Percentiles rank a stretch among this genome's conserved stretches.
These are phyloP conservation scores for Mariannaea elegans DNA, from an alignment of 2,329 filamentous ascomycete species.

Conservation along the genomic window DNA sequence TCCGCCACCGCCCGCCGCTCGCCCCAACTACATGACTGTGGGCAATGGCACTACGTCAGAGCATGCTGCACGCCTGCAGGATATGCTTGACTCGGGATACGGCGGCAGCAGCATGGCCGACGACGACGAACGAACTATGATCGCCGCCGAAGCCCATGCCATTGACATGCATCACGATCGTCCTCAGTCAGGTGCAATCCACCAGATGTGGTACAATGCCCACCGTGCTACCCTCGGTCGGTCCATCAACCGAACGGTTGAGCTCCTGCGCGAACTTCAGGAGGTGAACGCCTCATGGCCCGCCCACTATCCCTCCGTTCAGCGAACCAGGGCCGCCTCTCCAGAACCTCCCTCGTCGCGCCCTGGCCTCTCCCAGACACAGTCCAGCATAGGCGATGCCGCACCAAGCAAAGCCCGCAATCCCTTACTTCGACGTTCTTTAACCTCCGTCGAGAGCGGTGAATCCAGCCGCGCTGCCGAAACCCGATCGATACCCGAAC, in stretches of 20 bases:
- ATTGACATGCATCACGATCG: constrained; percentile 53
- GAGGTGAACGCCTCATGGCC: constrained; percentile 93
- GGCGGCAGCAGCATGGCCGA: constrained; percentile 82
- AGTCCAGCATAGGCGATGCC: constrained; percentile 65
- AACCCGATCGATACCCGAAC: constrained; percentile 70
- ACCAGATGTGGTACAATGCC: constrained; percentile 94
- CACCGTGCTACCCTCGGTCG: constrained; percentile 88
- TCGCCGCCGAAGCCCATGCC: constrained; percentile 57
- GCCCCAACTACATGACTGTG: constrained; percentile 85
- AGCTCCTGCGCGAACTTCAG: constrained; percentile 83
- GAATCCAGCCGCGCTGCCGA: constrained; percentile 81
- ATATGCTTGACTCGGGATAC: constrained; percentile 91
- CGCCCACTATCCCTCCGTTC: constrained; percentile 90
- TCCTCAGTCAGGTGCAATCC: constrained; percentile 80
- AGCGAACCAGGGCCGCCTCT: constrained; percentile 62
- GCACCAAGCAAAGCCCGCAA: constrained; percentile 54
- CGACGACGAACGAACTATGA: constrained; percentile 62
- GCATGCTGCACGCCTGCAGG: constrained; percentile 81
- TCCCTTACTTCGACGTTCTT: constrained; percentile 69
- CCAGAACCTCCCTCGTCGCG: constrained; percentile 60
- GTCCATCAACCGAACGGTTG: constrained; percentile 86
- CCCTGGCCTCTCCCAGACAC: constrained; percentile 70
- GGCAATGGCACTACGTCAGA: constrained; percentile 83
- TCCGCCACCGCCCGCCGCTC: constrained; percentile 42
- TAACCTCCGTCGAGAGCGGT: constrained; percentile 71